Conservation (phyloP, 2,329 filamentous ascomycete species). For the Epichloe gansuensis region DNA sequence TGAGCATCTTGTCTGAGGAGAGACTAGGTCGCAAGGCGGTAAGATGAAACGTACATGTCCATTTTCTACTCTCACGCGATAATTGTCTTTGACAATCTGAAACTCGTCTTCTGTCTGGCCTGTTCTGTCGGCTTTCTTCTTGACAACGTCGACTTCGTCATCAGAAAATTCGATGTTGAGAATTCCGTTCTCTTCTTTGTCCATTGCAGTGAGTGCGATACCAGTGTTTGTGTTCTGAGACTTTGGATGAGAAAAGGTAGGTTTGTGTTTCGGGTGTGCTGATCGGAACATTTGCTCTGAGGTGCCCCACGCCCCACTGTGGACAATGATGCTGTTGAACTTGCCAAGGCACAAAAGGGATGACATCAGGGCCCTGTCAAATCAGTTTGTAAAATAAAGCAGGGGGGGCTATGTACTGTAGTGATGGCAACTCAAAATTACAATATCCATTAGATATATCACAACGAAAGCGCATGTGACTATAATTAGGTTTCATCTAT, state of each 20-base stretch:
- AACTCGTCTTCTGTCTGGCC: constrained; percentile 38
- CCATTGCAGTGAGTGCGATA: constrained; percentile 11
- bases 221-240: neutral
- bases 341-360: too few relatives aligned
- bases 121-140: constrained; percentile 18
- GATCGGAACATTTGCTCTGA: too few relatives aligned
- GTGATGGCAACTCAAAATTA: neutral
- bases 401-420: too few relatives aligned
- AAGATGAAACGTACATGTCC: constrained; percentile 31
- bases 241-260: neutral
- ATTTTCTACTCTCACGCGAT: constrained; percentile 38
- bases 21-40: neutral
- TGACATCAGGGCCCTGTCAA: too few relatives aligned
- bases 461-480: too few relatives aligned
- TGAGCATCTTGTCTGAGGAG: neutral
- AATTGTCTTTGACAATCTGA: constrained; percentile 30
- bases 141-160: constrained; percentile 12
- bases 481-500: too few relatives aligned
- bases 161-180: constrained; percentile 21
- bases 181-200: constrained; percentile 16
- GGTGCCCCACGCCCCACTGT: too few relatives aligned
- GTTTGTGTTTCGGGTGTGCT: neutral
- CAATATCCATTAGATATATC: too few relatives aligned
- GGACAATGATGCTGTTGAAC: neutral
- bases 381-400: too few relatives aligned